Percentiles rank a stretch among this genome's conserved stretches.
These are phyloP conservation scores for Petunia secreta DNA, from an alignment of 257 asterid genomes.

Conservation along the genomic window DNA sequence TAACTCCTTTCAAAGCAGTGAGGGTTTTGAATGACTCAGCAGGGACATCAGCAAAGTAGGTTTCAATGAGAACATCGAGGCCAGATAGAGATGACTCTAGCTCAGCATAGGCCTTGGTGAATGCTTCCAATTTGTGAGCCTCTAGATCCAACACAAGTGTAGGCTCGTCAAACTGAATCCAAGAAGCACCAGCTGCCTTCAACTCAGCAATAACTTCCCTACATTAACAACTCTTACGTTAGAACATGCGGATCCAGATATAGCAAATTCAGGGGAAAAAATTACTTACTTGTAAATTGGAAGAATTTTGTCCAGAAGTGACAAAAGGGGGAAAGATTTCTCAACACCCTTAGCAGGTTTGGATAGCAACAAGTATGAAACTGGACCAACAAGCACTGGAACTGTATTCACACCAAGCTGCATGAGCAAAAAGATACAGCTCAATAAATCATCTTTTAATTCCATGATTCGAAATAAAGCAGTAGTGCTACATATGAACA, in stretches of 20 bases:
- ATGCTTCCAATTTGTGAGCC: conserved; percentile 50
- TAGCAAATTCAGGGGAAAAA: not conserved
- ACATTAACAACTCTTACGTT: conserved; percentile 22
- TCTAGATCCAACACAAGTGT: conserved; percentile 61
- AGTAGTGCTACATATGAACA: not conserved
- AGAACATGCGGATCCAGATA: not conserved
- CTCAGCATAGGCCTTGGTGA: conserved; percentile 49
- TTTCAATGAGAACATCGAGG: conserved; percentile 47
- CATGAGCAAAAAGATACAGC: conserved; percentile 20
- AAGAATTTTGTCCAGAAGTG: conserved; percentile 55
- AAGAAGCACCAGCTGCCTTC: conserved; percentile 57
- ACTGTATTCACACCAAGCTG: conserved; percentile 57
- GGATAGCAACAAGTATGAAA: conserved; percentile 55
- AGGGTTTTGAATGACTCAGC: conserved; percentile 57
- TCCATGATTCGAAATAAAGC: not conserved
- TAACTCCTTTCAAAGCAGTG: conserved; percentile 50
- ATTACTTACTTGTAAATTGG: conserved; percentile 50
- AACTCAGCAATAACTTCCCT: conserved; percentile 52
- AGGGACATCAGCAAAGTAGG: conserved; percentile 64
- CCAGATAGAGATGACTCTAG: conserved; percentile 57
- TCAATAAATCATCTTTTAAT: conserved; percentile 9
- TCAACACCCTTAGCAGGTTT: conserved; percentile 60
- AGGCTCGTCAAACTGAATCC: conserved; percentile 56
- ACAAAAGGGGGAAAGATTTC: conserved; percentile 46
- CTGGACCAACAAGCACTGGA: conserved; percentile 61